These are phyloP conservation scores for Debaryomyces coudertii DNA, from an alignment of 1,139 yeast genomes.

Conservation along the genomic window DNA sequence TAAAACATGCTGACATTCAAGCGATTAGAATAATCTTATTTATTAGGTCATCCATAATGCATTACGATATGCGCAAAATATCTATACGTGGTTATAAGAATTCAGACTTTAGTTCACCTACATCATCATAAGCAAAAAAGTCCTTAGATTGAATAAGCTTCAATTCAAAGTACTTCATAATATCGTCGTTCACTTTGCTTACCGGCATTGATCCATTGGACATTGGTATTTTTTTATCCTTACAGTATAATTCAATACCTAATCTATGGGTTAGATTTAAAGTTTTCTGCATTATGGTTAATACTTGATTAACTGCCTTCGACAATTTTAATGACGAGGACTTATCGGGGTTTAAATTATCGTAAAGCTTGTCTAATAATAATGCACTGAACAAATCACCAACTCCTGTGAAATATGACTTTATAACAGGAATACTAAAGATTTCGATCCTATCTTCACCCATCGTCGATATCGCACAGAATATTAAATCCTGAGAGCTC, in stretches of 20 bases:
- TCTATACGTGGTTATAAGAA: background rate
- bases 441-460: slow-evolving; percentile 17
- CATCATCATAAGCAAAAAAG: slow-evolving; percentile 29
- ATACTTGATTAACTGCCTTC: slow-evolving; percentile 50
- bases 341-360: slow-evolving; percentile 20
- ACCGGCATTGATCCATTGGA: slow-evolving; percentile 13
- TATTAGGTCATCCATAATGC: background rate
- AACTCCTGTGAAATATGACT: slow-evolving; percentile 85
- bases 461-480: slow-evolving; percentile 56
- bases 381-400: slow-evolving; percentile 91
- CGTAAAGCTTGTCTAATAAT: slow-evolving; percentile 60
- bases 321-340: slow-evolving; percentile 19
- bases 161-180: slow-evolving; percentile 47
- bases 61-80: background rate
- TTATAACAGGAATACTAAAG: slow-evolving; percentile 56
- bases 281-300: slow-evolving; percentile 52
- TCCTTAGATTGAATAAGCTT: slow-evolving; percentile 41
- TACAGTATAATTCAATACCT: slow-evolving; percentile 18
- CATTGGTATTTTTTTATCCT: slow-evolving; percentile 8
- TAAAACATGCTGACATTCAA: background rate
- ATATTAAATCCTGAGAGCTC: slow-evolving; percentile 25
- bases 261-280: slow-evolving; percentile 43
- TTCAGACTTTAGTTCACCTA: slow-evolving; percentile 22
- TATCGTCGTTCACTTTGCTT: slow-evolving; percentile 40
- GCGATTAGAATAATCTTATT: background rate